phyloP scores from a whole-genome alignment of 2,329 filamentous ascomycete species.

The Akanthomyces uredinophilus region DNA sequence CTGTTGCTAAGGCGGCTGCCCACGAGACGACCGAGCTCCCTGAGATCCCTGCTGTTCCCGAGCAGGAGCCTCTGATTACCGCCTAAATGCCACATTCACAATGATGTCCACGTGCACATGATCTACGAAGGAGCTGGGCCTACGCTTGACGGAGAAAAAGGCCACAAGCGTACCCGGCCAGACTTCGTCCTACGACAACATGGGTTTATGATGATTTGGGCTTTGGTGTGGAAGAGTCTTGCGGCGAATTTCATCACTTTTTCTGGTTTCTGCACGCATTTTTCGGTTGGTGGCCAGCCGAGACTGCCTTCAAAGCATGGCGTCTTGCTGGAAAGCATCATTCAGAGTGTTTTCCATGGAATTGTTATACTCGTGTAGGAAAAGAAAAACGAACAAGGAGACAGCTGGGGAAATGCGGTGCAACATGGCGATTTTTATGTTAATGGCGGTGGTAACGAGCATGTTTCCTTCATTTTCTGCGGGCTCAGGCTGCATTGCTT shows the following conservation, averaged over 20 bases:
- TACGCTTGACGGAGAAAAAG: neutral
- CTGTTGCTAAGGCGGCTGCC: conserved; percentile 20
- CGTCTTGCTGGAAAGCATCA: conserved; percentile 14
- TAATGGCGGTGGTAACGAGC: conserved; percentile 12
- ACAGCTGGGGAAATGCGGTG: conserved; percentile 3
- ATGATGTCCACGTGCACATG: conserved; percentile 16
- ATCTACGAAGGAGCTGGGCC: neutral
- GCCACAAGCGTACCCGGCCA: neutral
- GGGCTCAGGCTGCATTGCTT: conserved; percentile 4
- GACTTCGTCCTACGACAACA: conserved; percentile 12
- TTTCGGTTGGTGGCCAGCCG: conserved; percentile 12
- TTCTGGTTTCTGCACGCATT: conserved; percentile 13
- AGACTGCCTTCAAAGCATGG: conserved; percentile 15
- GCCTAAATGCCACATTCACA: conserved; percentile 16
- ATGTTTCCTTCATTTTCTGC: conserved; percentile 9
- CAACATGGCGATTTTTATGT: conserved; percentile 9
- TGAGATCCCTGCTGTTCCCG: conserved; percentile 24
- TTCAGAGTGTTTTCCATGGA: conserved; percentile 12
- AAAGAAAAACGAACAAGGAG: conserved; percentile 8
- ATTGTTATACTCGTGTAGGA: conserved; percentile 13
- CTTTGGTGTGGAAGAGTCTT: conserved; percentile 12
- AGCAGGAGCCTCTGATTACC: conserved; percentile 22
- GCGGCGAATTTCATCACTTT: conserved; percentile 7
- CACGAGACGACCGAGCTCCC: conserved; percentile 1
- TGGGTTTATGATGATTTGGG: conserved; percentile 15